Base-by-base conservation (phyloP, 768 basidiomycete species). In the Cystofilobasidium ferigula region DNA sequence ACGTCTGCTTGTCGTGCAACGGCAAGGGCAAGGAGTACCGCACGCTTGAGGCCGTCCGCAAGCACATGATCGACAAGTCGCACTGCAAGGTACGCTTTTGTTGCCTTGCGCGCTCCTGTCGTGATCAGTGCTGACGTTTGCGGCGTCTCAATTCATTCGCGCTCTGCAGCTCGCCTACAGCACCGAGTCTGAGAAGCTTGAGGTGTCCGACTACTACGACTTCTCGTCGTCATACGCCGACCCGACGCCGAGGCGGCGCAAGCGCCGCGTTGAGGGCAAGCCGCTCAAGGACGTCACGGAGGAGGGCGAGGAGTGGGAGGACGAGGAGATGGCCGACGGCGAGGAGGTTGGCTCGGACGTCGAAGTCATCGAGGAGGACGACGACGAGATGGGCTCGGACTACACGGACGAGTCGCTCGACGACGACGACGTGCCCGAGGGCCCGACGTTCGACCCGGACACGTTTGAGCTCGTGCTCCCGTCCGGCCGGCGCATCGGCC, bases 191-290 rank as follows among this genome's bases (percentile, higher is more conserved):
- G 90, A 97, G 73, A 82, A 85, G 47, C 82, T 93, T 61, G 93
- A 94, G 70, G 70, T 94, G 7, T 88, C 91, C 0, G 93, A 97
- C 70, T 97, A 81, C 74, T 99, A 98, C 78, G 91, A 95, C 76
- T 98, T 94, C 75, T 81, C 85, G 0, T 75, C 80, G 0, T 89
- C 87, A 14, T 94, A 94, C 73, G 87, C 88, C 0, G 78, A 78
- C 57, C 77, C 71, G 73, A 79, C 80, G 0, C 45, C 63, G 20
- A 60, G 65, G 26, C 65, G 65, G 13, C 54, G 42, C 57, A 42
- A 47, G 28, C 42, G 61, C 20, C 36, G 56, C 30, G 40, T 43
- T n/a, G 54, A 42, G 20, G 30, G 34, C n/a, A 35, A 42, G 36
- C 57, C 42, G 45, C 62, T 68, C 48, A 57, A n/a, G 9, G 18